Evolutionary conservation across 2,329 filamentous ascomycete species (phyloP).

Genomic region (Penicillium sp.): DNA sequence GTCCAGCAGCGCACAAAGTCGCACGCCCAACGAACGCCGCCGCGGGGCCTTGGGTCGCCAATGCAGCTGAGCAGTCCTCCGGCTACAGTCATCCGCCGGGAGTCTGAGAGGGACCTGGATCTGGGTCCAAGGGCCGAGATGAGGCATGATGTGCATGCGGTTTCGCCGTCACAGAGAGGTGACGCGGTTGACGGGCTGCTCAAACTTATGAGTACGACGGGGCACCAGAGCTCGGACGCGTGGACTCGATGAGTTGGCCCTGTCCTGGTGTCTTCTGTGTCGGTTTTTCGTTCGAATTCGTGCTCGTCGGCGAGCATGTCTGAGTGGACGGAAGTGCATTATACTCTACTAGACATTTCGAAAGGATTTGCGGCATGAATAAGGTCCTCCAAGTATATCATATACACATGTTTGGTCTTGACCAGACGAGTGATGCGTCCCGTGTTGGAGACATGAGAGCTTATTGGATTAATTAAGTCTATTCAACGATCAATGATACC

Average conservation of each 20-base stretch:
- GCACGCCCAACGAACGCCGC: constrained; percentile 18
- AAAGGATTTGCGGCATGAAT: background rate
- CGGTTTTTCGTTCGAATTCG: background rate
- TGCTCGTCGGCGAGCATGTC: background rate
- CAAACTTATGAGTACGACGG: constrained; percentile 39
- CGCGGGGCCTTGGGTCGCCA: constrained; percentile 26
- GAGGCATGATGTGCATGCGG: background rate
- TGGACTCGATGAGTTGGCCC: constrained; percentile 21
- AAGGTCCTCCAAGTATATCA: background rate
- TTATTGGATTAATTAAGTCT: constrained; percentile 13
- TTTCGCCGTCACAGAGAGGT: constrained; percentile 33
- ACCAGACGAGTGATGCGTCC: background rate
- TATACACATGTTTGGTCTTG: background rate
- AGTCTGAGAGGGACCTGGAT: constrained; percentile 12
- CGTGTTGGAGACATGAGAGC: constrained; percentile 13
- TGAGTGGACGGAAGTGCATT: background rate
- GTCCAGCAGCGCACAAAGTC: constrained; percentile 14
- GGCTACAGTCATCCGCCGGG: constrained; percentile 26
- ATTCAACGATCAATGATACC: constrained; percentile 25
- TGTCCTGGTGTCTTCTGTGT: background rate
- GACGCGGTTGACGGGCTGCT: constrained; percentile 41
- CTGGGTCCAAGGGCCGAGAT: constrained; percentile 13
- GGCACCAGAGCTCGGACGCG: constrained; percentile 24
- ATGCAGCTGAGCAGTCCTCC: constrained; percentile 39
- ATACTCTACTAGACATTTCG: background rate